Percentiles rank a stretch among this genome's conserved stretches.
phyloP scores from a whole-genome alignment of 257 asterid species.

The Solanum phureja region DNA sequence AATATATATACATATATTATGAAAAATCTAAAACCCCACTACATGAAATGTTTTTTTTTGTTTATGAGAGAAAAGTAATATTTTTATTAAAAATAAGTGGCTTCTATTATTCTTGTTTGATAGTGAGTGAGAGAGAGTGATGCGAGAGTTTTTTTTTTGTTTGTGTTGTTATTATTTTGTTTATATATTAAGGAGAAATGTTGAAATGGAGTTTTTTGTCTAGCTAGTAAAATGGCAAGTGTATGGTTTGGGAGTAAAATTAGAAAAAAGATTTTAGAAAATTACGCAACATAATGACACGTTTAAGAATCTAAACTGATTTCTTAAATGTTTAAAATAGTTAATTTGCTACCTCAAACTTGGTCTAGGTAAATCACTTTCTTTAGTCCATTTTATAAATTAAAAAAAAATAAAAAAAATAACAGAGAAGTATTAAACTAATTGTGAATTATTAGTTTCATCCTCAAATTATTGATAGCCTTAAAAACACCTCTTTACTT shows the following conservation, averaged over 20 bases:
- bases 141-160: background rate
- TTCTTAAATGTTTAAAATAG: background rate
- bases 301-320: background rate
- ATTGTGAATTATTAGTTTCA: too few species aligned
- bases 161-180: background rate
- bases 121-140: background rate
- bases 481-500: background rate
- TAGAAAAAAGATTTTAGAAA: background rate
- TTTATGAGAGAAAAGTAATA: background rate
- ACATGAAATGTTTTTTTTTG: background rate
- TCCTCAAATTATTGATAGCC: too few species aligned
- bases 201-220: background rate
- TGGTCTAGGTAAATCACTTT: background rate
- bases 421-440: too few species aligned
- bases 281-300: background rate
- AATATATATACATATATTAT: background rate
- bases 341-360: background rate
- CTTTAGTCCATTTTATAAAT: background rate
- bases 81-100: background rate
- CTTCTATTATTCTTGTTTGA: conserved; percentile 1
- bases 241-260: background rate
- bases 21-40: background rate
- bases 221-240: background rate
- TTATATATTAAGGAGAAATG: background rate
- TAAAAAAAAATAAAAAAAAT: too few species aligned